A percentile compares a stretch with the other conserved stretches of the same genome.
phyloP scores from a whole-genome alignment of 441 rosid genomes.

The Syzygium malaccense region DNA sequence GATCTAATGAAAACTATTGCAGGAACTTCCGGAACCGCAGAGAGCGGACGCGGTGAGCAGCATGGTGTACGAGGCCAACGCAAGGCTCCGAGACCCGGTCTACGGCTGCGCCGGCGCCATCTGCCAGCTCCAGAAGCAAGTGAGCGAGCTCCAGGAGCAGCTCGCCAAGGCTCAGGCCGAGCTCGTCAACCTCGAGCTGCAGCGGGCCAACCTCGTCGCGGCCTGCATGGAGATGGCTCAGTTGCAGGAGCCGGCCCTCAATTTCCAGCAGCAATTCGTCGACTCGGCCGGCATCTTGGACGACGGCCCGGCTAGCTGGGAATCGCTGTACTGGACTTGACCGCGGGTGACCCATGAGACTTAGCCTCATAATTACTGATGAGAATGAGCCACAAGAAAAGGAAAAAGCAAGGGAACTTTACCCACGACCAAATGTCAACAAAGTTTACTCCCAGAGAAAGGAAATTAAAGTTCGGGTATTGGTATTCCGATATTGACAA shows the following conservation, averaged over 20 bases:
- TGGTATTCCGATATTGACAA: neutral
- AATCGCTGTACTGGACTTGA: neutral
- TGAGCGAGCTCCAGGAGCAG: constrained; percentile 12
- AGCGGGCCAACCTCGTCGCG: neutral
- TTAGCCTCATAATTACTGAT: neutral
- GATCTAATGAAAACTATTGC: neutral
- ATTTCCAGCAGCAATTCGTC: neutral
- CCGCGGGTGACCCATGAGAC: neutral
- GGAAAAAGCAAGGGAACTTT: neutral
- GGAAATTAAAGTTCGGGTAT: neutral
- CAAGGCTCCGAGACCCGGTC: constrained; percentile 14
- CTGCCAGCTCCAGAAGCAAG: constrained; percentile 19
- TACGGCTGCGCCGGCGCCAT: constrained; percentile 15
- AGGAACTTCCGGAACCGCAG: constrained; percentile 14
- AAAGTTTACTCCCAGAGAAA: neutral
- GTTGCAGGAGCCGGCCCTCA: neutral
- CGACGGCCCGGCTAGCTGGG: neutral
- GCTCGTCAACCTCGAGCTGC: constrained; percentile 2
- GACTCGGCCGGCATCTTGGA: neutral
- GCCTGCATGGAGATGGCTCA: constrained; percentile 4
- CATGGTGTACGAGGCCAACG: constrained; percentile 14
- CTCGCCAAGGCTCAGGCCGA: constrained; percentile 13
- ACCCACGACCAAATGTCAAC: neutral
- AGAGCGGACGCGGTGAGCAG: constrained; percentile 15
- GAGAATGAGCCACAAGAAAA: neutral